phyloP scores from a whole-genome alignment of 768 basidiomycete genomes.

The Phlebiopsis flavidoalba region DNA sequence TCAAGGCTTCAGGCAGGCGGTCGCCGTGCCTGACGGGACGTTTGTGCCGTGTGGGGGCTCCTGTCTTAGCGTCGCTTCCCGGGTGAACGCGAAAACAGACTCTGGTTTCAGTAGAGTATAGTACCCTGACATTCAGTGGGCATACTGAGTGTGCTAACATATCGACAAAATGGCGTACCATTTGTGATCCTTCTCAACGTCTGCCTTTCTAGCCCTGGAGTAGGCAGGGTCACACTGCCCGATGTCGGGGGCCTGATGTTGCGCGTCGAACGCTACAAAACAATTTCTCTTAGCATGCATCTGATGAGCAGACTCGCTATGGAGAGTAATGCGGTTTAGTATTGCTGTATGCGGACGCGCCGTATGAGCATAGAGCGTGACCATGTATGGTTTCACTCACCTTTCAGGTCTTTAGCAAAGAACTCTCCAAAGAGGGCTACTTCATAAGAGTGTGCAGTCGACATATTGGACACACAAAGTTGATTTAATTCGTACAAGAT shows the following conservation, averaged over 20 bases:
- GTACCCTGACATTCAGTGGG: constrained; percentile 41
- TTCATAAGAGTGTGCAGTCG: constrained; percentile 52
- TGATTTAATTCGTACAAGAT: background rate
- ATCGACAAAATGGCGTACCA: constrained; percentile 41
- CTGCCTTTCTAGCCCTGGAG: constrained; percentile 75
- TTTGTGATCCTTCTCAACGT: constrained; percentile 50
- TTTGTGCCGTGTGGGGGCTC: too few species aligned
- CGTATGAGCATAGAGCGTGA: background rate
- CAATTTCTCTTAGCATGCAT: constrained; percentile 74
- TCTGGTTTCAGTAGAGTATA: constrained; percentile 83
- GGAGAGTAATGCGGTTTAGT: constrained; percentile 76
- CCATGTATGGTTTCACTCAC: constrained; percentile 1
- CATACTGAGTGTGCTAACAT: background rate
- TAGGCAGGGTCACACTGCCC: constrained; percentile 59
- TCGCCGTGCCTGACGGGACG: too few species aligned
- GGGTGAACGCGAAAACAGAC: constrained; percentile 77
- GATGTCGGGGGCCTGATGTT: constrained; percentile 54
- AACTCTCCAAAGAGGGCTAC: constrained; percentile 82
- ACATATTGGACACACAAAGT: background rate
- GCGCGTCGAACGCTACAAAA: constrained; percentile 75
- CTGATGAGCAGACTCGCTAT: constrained; percentile 69
- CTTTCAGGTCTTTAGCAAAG: constrained; percentile 61
- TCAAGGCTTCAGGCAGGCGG: constrained; percentile 77
- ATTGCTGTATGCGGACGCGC: constrained; percentile 40
- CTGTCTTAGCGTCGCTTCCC: too few species aligned